phyloP scores from a whole-genome alignment of 345 rosid genomes.

The Rhodamnia argentea region DNA sequence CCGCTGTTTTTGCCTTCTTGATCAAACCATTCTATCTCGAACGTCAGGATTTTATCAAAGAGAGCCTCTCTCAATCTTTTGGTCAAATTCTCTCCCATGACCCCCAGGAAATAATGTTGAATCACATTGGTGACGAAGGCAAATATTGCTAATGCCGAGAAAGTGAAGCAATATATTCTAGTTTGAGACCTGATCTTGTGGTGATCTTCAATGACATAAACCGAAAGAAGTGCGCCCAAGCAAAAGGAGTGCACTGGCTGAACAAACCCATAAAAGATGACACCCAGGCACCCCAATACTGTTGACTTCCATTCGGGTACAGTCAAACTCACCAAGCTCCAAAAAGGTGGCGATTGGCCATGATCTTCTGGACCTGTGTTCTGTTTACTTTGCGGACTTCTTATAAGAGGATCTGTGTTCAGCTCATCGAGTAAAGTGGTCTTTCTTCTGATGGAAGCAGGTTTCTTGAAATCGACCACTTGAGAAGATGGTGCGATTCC shows the following conservation, averaged over 20 bases:
- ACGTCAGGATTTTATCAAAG: constrained; percentile 13
- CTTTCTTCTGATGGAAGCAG: neutral
- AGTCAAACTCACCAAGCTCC: constrained; percentile 8
- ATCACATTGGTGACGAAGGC: constrained; percentile 13
- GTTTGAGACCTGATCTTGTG: constrained; percentile 6
- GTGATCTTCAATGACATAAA: constrained; percentile 5
- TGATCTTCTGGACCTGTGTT: neutral
- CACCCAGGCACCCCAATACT: constrained; percentile 12
- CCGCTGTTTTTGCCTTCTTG: constrained; percentile 20
- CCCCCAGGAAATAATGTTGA: constrained; percentile 22
- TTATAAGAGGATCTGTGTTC: neutral
- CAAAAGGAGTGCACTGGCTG: constrained; percentile 12
- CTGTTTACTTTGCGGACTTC: neutral
- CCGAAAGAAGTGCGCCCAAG: constrained; percentile 11
- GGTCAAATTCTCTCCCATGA: constrained; percentile 20
- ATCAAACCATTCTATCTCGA: constrained; percentile 33
- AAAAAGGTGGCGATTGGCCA: neutral
- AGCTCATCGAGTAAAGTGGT: neutral
- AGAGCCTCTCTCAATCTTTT: constrained; percentile 15
- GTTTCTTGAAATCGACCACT: neutral
- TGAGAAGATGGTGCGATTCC: neutral
- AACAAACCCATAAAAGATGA: constrained; percentile 6
- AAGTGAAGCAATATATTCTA: constrained; percentile 8
- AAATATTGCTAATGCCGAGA: constrained; percentile 8
- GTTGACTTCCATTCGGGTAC: constrained; percentile 20